These are phyloP conservation scores for Acanthamoeba castellanii DNA, from an alignment of 208 protist genomes.

Conservation along the genomic window DNA sequence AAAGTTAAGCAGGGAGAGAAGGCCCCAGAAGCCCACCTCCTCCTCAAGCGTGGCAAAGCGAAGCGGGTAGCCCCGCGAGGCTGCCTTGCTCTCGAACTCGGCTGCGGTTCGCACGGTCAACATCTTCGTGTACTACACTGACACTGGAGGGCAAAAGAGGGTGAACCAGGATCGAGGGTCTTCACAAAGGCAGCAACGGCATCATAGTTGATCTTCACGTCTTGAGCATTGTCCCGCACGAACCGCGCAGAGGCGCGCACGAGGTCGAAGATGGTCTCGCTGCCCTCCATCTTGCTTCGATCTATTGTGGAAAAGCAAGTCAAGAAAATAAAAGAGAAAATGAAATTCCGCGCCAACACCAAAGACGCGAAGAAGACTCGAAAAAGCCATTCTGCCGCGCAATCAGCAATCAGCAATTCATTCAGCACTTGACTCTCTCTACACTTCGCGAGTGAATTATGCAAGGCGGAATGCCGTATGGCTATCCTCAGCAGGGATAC, in stretches of 20 bases:
- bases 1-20: conserved; percentile 80
- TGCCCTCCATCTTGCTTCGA: background rate
- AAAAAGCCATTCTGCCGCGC: background rate
- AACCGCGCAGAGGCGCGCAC: background rate
- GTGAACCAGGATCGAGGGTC: background rate
- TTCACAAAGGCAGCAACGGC: background rate
- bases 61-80: background rate
- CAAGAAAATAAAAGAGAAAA: background rate
- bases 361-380: background rate
- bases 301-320: background rate
- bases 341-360: background rate
- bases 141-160: background rate
- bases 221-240: background rate
- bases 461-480: background rate
- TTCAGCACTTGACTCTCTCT: background rate
- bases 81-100: conserved; percentile 12
- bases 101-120: background rate
- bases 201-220: background rate
- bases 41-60: conserved; percentile 28
- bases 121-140: too few species aligned
- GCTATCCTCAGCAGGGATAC: background rate
- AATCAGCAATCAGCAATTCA: background rate
- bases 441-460: background rate
- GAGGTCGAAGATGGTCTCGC: background rate
- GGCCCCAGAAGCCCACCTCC: conserved; percentile 77